phyloP scores from a whole-genome alignment of 129 eudicot genomes.

The Pseudognaphalium luteoalbum region DNA sequence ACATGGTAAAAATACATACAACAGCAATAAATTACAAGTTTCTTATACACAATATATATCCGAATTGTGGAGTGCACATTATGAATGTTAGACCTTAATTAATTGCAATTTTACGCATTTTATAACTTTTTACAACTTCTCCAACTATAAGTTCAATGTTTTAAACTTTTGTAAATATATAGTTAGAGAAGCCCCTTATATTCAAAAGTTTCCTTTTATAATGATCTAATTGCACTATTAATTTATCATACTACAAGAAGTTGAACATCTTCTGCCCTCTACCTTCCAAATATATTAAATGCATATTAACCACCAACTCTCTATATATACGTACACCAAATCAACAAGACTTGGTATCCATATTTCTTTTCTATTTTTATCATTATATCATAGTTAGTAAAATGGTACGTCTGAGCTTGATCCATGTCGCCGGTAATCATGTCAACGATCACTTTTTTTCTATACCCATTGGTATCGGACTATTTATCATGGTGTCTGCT shows the following conservation, averaged over 20 bases:
- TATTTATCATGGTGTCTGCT: slow-evolving; percentile 44
- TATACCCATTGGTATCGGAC: slow-evolving; percentile 52
- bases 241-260: not conserved
- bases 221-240: not conserved
- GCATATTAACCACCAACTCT: slow-evolving; percentile 34
- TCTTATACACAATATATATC: too few relatives aligned
- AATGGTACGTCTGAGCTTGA: slow-evolving; percentile 54
- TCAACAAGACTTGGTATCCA: slow-evolving; percentile 25
- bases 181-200: not conserved
- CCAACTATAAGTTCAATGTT: not conserved
- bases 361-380: slow-evolving; percentile 4
- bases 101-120: too few relatives aligned
- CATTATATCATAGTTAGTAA: slow-evolving; percentile 11
- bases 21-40: too few relatives aligned
- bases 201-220: not conserved
- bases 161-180: not conserved
- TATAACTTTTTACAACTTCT: too few relatives aligned
- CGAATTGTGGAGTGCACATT: too few relatives aligned
- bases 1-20: too few relatives aligned
- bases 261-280: not conserved
- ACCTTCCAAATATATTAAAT: slow-evolving; percentile 29
- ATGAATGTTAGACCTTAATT: too few relatives aligned
- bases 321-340: slow-evolving; percentile 17
- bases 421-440: slow-evolving; percentile 24
- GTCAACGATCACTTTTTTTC: slow-evolving; percentile 25